Evolutionary conservation across 2,329 filamentous ascomycete species (phyloP).

Genomic region (Xenoacremonium recifei): DNA sequence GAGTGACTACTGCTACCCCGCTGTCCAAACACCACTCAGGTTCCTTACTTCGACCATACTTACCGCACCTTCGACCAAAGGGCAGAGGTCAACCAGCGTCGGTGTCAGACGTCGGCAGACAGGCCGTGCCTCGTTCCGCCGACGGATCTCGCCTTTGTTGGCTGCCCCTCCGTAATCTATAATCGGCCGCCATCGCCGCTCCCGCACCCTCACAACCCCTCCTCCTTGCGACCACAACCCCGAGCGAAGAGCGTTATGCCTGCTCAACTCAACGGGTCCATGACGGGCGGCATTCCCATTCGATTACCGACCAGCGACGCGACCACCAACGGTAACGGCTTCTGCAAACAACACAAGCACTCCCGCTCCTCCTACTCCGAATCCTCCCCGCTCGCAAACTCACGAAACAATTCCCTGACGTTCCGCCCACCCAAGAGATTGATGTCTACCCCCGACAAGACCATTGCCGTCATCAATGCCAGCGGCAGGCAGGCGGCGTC

Average conservation of each 20-base stretch:
- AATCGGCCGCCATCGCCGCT: too few species aligned
- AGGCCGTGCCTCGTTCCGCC: too few species aligned
- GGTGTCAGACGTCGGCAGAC: too few species aligned
- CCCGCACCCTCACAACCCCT: neutral
- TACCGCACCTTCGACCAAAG: too few species aligned
- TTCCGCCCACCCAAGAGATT: slow-evolving; percentile 59
- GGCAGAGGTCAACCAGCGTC: too few species aligned
- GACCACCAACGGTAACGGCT: slow-evolving; percentile 29
- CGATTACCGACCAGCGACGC: slow-evolving; percentile 37
- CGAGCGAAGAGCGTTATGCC: slow-evolving; percentile 33
- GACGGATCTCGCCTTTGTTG: too few species aligned
- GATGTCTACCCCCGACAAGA: slow-evolving; percentile 66
- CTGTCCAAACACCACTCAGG: too few species aligned
- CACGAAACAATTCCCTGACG: slow-evolving; percentile 60
- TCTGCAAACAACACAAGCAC: slow-evolving; percentile 54
- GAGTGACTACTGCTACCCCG: too few species aligned
- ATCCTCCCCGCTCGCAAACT: slow-evolving; percentile 51
- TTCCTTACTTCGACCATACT: too few species aligned
- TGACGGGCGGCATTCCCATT: slow-evolving; percentile 37
- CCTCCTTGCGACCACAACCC: slow-evolving; percentile 10
- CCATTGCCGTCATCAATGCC: slow-evolving; percentile 92
- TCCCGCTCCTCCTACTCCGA: slow-evolving; percentile 62
- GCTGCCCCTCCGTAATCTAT: too few species aligned
- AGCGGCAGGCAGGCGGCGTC: slow-evolving; percentile 95
- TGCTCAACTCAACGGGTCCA: slow-evolving; percentile 38